Evolutionary conservation across 2,329 filamentous ascomycete species (phyloP), one percentile per base, ranked within the genome.

Genomic region (Sarocladium brachiariae): DNA sequence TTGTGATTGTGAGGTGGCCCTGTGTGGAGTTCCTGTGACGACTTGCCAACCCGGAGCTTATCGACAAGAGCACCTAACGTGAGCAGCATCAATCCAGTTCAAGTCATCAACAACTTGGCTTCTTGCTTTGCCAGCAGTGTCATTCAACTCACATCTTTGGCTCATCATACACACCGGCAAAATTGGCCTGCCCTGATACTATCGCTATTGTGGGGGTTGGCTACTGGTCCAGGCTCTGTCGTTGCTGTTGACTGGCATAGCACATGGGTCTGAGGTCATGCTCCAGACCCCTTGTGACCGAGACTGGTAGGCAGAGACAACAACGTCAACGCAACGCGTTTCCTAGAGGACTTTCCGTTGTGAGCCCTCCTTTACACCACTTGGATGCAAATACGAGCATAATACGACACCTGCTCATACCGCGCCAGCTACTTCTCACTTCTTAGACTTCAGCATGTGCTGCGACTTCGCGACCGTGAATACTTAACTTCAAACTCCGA

Each of bases 201-300:
- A n/a, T 13, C 27, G 27, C 27, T 13, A 30, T 30, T 30, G 27
- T 30, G 7, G 27, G 27, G 27, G 27, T 30, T 30, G 27, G 13
- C 27, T 13, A 13, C 27, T 7, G 27, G 13, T 7, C n/a, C 35
- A 39, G 11, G 13, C 4, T 16, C n/a, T 21, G 16, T 21, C 16
- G 10, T 43, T n/a, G 43, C n/a, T 47, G 43, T 33, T 25, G n/a
- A 13, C 18, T 14, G 27, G 7, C 25, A 19, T 31, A 47, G 43
- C 43, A 14, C 39, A 47, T 31, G 39, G 27, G 43, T 47, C 43
- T 47, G 43, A 47, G 43, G 43, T 47, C 43, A 47, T 47, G 43
- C 43, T 47, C 25, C 27, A 33, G 19, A n/a, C 5, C 43, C 43
- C 43, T 47, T 33, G 43, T 47, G 43, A 47, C 43, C 43, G 19